Conservation (phyloP, 2,329 filamentous ascomycete genomes). For the Ceratocystis diversiconidia region DNA sequence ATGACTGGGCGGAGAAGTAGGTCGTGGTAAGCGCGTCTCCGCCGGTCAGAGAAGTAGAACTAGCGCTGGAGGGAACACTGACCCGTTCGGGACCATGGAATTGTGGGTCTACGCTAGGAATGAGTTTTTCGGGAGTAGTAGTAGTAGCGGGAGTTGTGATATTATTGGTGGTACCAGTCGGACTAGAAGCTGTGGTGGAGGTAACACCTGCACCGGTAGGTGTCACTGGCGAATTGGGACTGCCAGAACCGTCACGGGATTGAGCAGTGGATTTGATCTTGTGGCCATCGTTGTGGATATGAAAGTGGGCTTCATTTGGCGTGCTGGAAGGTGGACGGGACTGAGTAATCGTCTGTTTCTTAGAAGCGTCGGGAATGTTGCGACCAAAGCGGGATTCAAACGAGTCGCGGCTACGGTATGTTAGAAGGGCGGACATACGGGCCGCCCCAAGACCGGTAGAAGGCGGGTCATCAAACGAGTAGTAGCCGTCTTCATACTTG, state of each 20-base stretch:
- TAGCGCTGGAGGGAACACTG: not conserved
- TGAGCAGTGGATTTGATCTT: conserved; percentile 40
- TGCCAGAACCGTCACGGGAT: conserved; percentile 35
- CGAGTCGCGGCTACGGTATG: conserved; percentile 90
- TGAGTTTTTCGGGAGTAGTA: conserved; percentile 22
- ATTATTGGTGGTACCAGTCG: conserved; percentile 23
- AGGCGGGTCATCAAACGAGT: conserved; percentile 74
- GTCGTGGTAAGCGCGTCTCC: conserved; percentile 48
- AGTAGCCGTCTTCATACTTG: conserved; percentile 97
- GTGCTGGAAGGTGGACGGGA: conserved; percentile 46
- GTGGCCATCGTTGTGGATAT: conserved; percentile 74
- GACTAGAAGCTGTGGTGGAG: not conserved
- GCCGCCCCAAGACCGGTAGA: conserved; percentile 78
- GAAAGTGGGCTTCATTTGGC: conserved; percentile 58
- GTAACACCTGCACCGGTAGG: not conserved
- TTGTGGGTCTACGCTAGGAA: conserved; percentile 45
- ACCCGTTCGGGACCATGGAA: conserved; percentile 41
- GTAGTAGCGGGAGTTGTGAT: conserved; percentile 20
- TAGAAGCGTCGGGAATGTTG: conserved; percentile 76
- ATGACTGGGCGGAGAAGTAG: conserved; percentile 98
- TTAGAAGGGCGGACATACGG: conserved; percentile 90
- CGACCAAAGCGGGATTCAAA: conserved; percentile 92
- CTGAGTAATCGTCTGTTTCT: conserved; percentile 62
- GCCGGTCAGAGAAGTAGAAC: conserved; percentile 30
- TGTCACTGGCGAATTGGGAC: conserved; percentile 20